phyloP scores from a whole-genome alignment of 1,284 basidiomycete genomes.

The Moesziomyces aphidis region DNA sequence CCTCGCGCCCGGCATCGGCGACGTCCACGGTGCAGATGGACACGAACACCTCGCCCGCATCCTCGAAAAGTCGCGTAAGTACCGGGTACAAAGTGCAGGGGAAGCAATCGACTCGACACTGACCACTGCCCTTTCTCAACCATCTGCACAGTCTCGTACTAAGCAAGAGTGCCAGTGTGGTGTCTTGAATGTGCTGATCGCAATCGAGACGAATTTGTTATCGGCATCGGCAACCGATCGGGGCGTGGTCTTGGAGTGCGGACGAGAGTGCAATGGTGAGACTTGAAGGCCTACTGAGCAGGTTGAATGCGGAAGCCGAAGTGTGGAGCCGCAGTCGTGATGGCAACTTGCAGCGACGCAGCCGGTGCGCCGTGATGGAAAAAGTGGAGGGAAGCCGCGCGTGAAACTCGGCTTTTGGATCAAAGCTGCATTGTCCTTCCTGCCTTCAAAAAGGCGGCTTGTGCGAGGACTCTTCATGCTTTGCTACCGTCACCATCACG shows the following conservation, averaged over 20 bases:
- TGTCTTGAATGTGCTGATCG: not conserved
- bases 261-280: no score
- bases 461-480: no score
- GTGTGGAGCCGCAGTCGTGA: no score
- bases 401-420: constrained; percentile 9
- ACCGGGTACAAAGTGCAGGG: no score
- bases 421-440: not conserved
- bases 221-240: no score
- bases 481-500: constrained; percentile 1
- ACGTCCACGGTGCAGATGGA: constrained; percentile 75
- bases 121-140: not conserved
- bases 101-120: no score
- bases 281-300: no score
- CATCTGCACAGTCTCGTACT: not conserved
- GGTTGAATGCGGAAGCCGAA: no score
- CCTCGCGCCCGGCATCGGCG: constrained; percentile 59
- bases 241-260: no score
- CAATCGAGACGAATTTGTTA: not conserved
- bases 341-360: no score
- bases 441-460: not conserved
- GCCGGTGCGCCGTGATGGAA: no score
- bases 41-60: constrained; percentile 59
- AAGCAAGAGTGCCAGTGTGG: not conserved
- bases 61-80: constrained; percentile 53
- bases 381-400: constrained; percentile 3